phyloP scores from a whole-genome alignment of 2,329 filamentous ascomycete genomes.

The Corniculantispora saksenae region DNA sequence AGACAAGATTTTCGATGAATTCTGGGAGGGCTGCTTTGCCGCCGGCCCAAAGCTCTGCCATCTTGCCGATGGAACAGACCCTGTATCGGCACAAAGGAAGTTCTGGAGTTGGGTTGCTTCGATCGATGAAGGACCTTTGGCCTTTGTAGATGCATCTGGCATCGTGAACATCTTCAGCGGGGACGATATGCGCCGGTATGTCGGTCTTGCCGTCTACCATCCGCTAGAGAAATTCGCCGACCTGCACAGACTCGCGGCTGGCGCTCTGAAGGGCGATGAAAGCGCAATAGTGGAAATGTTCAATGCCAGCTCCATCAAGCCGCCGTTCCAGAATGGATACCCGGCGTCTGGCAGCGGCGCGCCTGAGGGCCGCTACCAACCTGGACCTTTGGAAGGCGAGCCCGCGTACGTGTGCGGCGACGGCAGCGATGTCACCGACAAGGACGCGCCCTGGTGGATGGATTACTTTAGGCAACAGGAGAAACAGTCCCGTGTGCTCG shows the following conservation, averaged over 20 bases:
- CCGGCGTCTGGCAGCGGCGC: not conserved
- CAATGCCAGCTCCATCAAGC: not conserved
- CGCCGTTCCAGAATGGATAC: not conserved
- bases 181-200: conserved; percentile 30
- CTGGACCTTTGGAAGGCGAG: conserved; percentile 25
- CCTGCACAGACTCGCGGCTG: conserved; percentile 9
- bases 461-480: conserved; percentile 32
- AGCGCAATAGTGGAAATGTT: not conserved
- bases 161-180: conserved; percentile 31
- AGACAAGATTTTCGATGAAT: conserved; percentile 34
- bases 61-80: conserved; percentile 30
- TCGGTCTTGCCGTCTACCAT: conserved; percentile 33
- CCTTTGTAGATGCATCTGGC: conserved; percentile 25
- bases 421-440: conserved; percentile 28
- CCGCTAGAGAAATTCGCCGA: conserved; percentile 23
- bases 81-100: conserved; percentile 32
- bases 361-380: not conserved
- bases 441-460: conserved; percentile 28
- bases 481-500: conserved; percentile 33
- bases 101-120: conserved; percentile 32
- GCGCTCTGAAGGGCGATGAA: conserved; percentile 22
- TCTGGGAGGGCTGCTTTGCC: conserved; percentile 39
- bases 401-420: conserved; percentile 37
- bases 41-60: conserved; percentile 31
- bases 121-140: conserved; percentile 31